Evolutionary conservation across 1,284 basidiomycete genomes (phyloP).

Genomic region (Puccinia hordei): DNA sequence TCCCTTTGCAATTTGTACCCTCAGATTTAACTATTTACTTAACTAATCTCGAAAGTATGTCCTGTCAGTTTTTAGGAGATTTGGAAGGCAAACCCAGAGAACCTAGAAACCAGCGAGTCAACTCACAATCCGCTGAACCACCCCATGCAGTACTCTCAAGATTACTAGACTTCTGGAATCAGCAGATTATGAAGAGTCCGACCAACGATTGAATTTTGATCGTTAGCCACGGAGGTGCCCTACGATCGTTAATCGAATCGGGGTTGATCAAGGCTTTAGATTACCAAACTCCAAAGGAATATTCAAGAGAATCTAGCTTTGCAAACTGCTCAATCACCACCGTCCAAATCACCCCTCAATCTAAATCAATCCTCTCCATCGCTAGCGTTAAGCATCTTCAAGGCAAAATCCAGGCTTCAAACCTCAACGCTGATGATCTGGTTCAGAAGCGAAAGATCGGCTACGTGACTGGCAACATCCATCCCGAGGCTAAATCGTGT

Average conservation of each 20-base stretch:
- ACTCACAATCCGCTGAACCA: conserved; percentile 36
- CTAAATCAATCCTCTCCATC: conserved; percentile 3
- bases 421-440: conserved; percentile 29
- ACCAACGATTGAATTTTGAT: conserved; percentile 18
- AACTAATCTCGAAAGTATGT: neutral
- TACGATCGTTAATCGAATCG: conserved; percentile 33
- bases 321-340: conserved; percentile 46
- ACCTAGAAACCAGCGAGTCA: neutral
- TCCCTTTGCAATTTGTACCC: neutral
- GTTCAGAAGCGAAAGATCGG: conserved; percentile 45
- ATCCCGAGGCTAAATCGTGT: conserved; percentile 48
- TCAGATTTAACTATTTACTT: too few relatives aligned
- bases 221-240: conserved; percentile 44
- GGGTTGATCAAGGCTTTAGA: conserved; percentile 1
- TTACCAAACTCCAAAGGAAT: conserved; percentile 1
- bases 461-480: conserved; percentile 37
- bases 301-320: neutral
- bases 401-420: conserved; percentile 24
- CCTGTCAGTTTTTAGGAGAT: conserved; percentile 25
- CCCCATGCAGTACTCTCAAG: conserved; percentile 8
- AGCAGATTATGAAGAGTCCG: conserved; percentile 1
- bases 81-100: conserved; percentile 37
- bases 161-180: conserved; percentile 43
- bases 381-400: conserved; percentile 12
- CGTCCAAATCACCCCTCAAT: neutral